Evolutionary conservation across 2,329 filamentous ascomycete species (phyloP), one percentile per base, ranked within the genome.

Genomic region (Colletotrichum sidae): DNA sequence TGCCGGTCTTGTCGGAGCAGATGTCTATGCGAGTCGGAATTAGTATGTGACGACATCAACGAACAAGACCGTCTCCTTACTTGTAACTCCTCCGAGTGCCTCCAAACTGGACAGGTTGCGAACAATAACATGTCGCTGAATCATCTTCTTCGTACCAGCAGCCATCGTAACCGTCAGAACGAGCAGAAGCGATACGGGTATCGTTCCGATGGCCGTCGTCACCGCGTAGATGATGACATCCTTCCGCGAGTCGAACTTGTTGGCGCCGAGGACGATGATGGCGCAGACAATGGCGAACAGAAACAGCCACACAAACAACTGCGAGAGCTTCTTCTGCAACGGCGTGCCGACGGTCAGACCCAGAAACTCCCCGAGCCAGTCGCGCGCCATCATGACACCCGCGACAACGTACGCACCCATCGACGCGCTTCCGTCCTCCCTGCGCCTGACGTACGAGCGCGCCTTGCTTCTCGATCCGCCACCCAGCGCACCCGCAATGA

Each of bases 291-390:
- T 85, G 2, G 90, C 90, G 55, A 91, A 84, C 37, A 81, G 83
- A 72, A 92, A 92, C 2, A 92, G 83, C 2, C 90, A 74, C 15
- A 92, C 81, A 25, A 90, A 90, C 54, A 92, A 83, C 73, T 87
- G 86, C 52, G 89, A 90, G 13, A 92, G 80, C 72, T 90, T 91
- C 70, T 85, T 84, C 74, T 92, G 89, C 15, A 92, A 81, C 3
- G 90, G 90, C 10, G 90, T 92, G 51, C 90, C 90, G 11, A 90
- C 84, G 59, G 86, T 90, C 65, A 92, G 84, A 55, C 90, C 90
- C 8, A 92, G 80, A 72, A 92, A 90, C 42, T 83, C 81, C 5
- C 87, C 88, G 63, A 90, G 76, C 6, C 84, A 85, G 73, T 90
- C 87, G 11, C 80, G 83, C 46, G 83, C 74, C 4, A 87, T 90